phyloP scores from a whole-genome alignment of 257 asterid genomes.

The Salvia miltiorrhiza region DNA sequence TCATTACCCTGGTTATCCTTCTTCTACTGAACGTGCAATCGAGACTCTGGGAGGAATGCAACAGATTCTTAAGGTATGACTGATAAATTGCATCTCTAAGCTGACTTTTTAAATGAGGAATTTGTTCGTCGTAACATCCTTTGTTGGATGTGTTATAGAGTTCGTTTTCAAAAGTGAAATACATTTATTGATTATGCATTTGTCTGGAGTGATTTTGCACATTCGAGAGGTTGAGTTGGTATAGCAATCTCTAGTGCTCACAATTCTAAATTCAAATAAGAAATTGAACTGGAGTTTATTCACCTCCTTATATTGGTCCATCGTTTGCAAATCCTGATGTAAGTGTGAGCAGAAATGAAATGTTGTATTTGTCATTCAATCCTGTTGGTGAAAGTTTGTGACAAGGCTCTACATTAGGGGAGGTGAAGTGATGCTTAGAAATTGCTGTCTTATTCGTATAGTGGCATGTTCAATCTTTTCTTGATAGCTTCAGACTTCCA shows the following conservation, averaged over 20 bases:
- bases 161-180: not conserved
- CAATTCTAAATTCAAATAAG: not conserved
- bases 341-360: not conserved
- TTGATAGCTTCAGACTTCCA: no score
- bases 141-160: not conserved
- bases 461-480: not conserved
- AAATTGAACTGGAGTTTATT: not conserved
- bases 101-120: no score
- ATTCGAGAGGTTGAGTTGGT: not conserved
- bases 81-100: not conserved
- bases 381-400: not conserved
- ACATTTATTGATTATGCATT: not conserved
- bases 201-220: not conserved
- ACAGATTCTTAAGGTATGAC: constrained; percentile 61
- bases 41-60: constrained; percentile 81
- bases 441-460: not conserved
- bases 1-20: constrained; percentile 90
- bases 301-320: not conserved
- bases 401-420: not conserved
- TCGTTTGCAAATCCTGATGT: not conserved
- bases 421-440: not conserved
- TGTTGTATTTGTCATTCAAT: not conserved
- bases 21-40: constrained; percentile 72
- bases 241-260: not conserved
- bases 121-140: not conserved